Percentiles rank a stretch among this genome's conserved stretches.
phyloP scores from a whole-genome alignment of 163 green algal genomes.

The Scenedesmus sp. region DNA sequence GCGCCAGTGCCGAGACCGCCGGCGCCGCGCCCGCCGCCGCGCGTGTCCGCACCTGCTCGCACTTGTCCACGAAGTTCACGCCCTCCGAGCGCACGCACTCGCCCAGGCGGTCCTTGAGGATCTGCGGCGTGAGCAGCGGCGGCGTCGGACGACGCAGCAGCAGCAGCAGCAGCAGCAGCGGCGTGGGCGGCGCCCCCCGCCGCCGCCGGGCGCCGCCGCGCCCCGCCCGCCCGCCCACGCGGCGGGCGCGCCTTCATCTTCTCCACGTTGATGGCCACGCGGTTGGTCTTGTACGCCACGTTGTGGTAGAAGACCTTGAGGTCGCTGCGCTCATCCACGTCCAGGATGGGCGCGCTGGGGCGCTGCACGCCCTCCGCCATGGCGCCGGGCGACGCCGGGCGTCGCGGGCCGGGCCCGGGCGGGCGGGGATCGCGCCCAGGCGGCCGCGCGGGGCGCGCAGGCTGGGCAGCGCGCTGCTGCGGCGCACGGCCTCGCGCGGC shows the following conservation, averaged over 20 bases:
- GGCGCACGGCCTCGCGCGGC: no score
- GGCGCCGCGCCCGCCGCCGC: no score
- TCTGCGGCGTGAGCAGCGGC: no score
- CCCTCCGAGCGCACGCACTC: slow-evolving; percentile 45
- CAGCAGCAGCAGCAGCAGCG: no score
- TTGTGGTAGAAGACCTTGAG: slow-evolving; percentile 48
- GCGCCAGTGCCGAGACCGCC: neutral
- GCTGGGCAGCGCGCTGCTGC: no score
- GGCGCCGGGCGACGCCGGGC: no score
- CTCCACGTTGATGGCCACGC: slow-evolving; percentile 47
- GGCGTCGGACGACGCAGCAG: no score
- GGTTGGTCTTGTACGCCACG: slow-evolving; percentile 47
- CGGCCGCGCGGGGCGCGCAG: no score
- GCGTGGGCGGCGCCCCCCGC: neutral
- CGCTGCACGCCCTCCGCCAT: neutral
- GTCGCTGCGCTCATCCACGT: slow-evolving; percentile 41
- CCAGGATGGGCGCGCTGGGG: slow-evolving; percentile 35
- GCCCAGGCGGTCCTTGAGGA: slow-evolving; percentile 43
- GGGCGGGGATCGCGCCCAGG: no score
- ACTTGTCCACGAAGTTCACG: slow-evolving; percentile 41
- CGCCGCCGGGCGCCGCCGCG: no score
- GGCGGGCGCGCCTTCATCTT: slow-evolving; percentile 45
- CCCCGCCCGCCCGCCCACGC: neutral
- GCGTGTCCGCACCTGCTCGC: slow-evolving; percentile 32
- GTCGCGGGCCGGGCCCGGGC: no score